Base-by-base conservation (phyloP, 257 asterid species). In the Buddleja alternifolia region DNA sequence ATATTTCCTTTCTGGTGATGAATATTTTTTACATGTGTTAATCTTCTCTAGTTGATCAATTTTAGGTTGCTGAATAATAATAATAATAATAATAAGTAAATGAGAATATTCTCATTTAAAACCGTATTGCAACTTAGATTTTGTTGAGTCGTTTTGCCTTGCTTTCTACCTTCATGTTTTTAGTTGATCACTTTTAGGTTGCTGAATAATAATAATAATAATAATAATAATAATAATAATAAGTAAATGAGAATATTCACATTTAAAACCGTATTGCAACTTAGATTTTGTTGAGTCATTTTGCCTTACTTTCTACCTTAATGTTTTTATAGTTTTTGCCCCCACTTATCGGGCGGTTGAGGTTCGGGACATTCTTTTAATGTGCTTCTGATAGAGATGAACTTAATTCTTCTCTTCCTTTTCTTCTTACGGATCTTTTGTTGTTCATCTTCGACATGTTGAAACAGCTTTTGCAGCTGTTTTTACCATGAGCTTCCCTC, bases 1-100 rank as follows among this genome's bases (percentile, higher is more conserved):
- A 23, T 61, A n/a, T 41, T 25, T 58, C 16, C 41, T 47, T 54
- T 39, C 63, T 67, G 39, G 46, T 41, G n/a, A 15, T 67, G 57
- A 42, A 51, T 29, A 5, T 12, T 2, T 37, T 54, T 54, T 64
- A 16, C 12, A 12, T 9, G 9, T 25, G 39, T 41, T 24, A 41
- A 4, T 56, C 46, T 21, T 17, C 2, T 39, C 4, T 20, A 15
- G 6, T 7, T 19, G 19, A 36, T 12, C n/a, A 29, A 29, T 29
- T 6, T 39, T 10, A n/a, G 67, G 29, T 16, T 55, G 29, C 46
- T 67, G 44, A 60, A 48, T 15, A 11, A 46, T 8, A 14, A 6
- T 8, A 15, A 20, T 29, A 29, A n/a, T n/a, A n/a, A n/a, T n/a
- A n/a, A n/a, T n/a, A n/a, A n/a, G 23, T 69, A 20, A 14, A 56